phyloP scores from a whole-genome alignment of 208 protist species.

The Leishmania martiniquensis region DNA sequence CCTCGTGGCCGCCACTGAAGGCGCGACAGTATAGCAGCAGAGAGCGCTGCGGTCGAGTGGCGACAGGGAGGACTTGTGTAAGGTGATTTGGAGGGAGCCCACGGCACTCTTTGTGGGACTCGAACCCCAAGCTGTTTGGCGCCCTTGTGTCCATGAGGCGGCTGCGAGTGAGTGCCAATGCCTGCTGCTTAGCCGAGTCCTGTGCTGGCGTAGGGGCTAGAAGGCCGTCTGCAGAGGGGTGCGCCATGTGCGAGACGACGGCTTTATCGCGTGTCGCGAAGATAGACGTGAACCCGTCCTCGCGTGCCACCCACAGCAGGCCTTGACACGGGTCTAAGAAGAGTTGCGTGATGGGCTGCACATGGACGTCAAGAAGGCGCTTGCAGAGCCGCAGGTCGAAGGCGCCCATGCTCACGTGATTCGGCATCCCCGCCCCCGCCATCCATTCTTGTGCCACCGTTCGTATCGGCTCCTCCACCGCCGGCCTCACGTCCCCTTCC shows the following conservation, averaged over 20 bases:
- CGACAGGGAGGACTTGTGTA: conserved; percentile 51
- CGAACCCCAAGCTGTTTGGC: conserved; percentile 34
- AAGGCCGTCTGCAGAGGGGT: conserved; percentile 62
- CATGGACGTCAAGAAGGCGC: conserved; percentile 70
- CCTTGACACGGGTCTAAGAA: conserved; percentile 62
- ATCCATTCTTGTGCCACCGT: conserved; percentile 2
- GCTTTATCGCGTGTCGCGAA: conserved; percentile 72
- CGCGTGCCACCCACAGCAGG: conserved; percentile 73
- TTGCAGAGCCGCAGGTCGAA: conserved; percentile 59
- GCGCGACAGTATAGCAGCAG: conserved; percentile 31
- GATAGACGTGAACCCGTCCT: conserved; percentile 75
- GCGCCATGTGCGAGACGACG: conserved; percentile 65
- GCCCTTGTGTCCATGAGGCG: conserved; percentile 11
- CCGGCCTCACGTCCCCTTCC: neutral
- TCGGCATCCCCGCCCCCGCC: conserved; percentile 35
- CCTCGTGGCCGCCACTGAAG: neutral
- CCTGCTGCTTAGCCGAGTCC: conserved; percentile 59
- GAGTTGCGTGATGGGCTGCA: conserved; percentile 71
- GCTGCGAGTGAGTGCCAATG: conserved; percentile 11
- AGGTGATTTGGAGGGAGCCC: conserved; percentile 59
- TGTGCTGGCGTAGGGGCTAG: conserved; percentile 46
- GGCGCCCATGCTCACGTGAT: conserved; percentile 25
- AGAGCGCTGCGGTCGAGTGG: conserved; percentile 31
- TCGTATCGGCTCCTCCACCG: neutral
- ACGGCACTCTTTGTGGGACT: conserved; percentile 64